phyloP scores from a whole-genome alignment of 108 stramenopile genomes.

The Stephanodiscus triporus region DNA sequence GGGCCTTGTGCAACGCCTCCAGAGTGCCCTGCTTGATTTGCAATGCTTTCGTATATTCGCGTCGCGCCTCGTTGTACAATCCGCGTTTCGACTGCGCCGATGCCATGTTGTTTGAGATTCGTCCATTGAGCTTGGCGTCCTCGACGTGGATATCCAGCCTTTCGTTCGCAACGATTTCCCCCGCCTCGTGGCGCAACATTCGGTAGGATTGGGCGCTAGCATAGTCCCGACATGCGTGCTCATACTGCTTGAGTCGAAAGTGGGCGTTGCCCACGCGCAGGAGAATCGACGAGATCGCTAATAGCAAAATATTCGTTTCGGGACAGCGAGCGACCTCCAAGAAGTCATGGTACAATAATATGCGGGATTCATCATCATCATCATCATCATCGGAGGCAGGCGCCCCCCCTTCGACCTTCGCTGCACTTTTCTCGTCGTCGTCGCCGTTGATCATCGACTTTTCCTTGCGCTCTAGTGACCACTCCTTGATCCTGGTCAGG shows the following conservation, averaged over 20 bases:
- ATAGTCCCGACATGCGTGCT: slow-evolving; percentile 47
- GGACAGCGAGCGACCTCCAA: slow-evolving; percentile 18
- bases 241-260: slow-evolving; percentile 32
- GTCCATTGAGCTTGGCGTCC: slow-evolving; percentile 46
- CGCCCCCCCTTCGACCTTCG: slow-evolving; percentile 2
- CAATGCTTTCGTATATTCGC: slow-evolving; percentile 45
- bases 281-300: slow-evolving; percentile 52
- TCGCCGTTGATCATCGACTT: not conserved
- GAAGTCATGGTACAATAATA: slow-evolving; percentile 32
- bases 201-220: slow-evolving; percentile 46
- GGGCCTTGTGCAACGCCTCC: slow-evolving; percentile 30
- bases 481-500: slow-evolving; percentile 35
- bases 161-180: not conserved
- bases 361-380: not conserved
- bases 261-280: slow-evolving; percentile 44
- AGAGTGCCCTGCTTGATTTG: slow-evolving; percentile 49
- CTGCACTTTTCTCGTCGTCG: not conserved
- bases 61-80: slow-evolving; percentile 44
- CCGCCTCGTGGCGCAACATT: slow-evolving; percentile 15
- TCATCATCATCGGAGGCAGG: not conserved
- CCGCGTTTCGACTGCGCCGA: slow-evolving; percentile 39
- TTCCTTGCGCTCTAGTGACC: slow-evolving; percentile 15
- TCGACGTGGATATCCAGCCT: slow-evolving; percentile 20
- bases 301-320: slow-evolving; percentile 39
- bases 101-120: slow-evolving; percentile 47